Percentiles rank a stretch among this genome's conserved stretches.
Evolutionary conservation across 305 asterid species (phyloP).

Genomic region (Solanum hybrid): DNA sequence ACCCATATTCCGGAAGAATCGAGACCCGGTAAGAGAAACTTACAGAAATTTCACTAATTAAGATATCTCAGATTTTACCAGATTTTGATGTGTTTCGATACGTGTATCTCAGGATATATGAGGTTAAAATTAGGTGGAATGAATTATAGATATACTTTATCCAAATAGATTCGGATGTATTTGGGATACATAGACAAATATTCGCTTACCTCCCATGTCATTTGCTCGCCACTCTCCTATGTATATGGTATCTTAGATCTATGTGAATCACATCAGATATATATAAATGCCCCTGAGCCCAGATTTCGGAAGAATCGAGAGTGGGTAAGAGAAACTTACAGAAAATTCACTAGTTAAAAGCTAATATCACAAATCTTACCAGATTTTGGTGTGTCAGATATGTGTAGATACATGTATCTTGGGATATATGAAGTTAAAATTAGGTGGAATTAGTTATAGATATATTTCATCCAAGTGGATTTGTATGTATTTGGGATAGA

Average conservation of each 20-base stretch:
- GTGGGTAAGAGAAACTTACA: background rate
- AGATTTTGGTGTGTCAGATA: background rate
- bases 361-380: background rate
- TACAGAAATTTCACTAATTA: background rate
- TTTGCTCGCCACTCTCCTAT: background rate
- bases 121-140: too few relatives aligned
- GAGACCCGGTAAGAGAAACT: background rate
- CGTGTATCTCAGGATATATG: background rate
- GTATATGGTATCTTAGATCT: background rate
- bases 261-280: background rate
- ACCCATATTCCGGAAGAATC: background rate
- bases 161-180: background rate
- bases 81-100: rapidly evolving
- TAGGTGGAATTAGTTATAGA: background rate
- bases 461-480: rapidly evolving
- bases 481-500: background rate
- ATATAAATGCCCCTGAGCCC: background rate
- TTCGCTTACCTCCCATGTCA: background rate
- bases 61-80: background rate
- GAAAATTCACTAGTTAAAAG: background rate
- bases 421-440: background rate
- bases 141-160: background rate
- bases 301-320: rapidly evolving
- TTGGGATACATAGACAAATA: background rate
- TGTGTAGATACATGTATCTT: background rate